Conservation (phyloP, 768 basidiomycete genomes). For the Daedaleopsis sinensis region DNA sequence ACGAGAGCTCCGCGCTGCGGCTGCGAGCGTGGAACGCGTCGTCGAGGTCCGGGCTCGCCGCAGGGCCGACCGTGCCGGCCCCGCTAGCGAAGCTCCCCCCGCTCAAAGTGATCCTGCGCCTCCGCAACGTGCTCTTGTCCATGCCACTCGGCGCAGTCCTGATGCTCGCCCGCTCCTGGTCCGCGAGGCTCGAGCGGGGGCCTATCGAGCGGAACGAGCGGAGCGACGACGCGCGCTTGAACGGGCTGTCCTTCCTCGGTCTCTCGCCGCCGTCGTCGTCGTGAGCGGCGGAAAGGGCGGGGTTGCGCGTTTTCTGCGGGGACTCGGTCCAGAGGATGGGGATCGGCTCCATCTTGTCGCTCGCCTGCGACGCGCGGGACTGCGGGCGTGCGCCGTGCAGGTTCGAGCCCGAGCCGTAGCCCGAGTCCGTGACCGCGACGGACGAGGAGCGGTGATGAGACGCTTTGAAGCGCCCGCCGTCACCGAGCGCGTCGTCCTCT, state of each 20-base stretch:
- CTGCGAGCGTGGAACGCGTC: conserved; percentile 42
- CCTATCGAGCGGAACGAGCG: conserved; percentile 27
- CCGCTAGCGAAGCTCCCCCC: conserved; percentile 53
- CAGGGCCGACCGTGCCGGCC: conserved; percentile 54
- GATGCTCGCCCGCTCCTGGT: conserved; percentile 18
- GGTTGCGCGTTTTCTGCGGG: background rate
- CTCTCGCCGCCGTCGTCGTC: background rate
- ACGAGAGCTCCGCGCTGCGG: conserved; percentile 48
- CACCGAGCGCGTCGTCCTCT: background rate
- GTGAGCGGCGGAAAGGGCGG: conserved; percentile 5
- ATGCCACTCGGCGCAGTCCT: conserved; percentile 15
- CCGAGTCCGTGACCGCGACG: conserved; percentile 23
- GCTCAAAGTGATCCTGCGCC: conserved; percentile 24
- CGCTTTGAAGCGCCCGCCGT: background rate
- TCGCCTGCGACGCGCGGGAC: conserved; percentile 6
- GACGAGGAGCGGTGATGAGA: conserved; percentile 12
- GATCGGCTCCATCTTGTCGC: conserved; percentile 21
- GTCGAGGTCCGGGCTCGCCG: conserved; percentile 44
- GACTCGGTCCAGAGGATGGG: conserved; percentile 28
- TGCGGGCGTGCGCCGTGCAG: conserved; percentile 3
- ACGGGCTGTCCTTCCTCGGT: background rate
- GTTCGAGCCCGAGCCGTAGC: conserved; percentile 21
- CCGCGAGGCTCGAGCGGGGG: background rate
- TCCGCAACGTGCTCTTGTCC: conserved; percentile 4
- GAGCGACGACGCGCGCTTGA: conserved; percentile 25